These are phyloP conservation scores for Amauroascus niger DNA, from an alignment of 2,329 filamentous ascomycete species.

Conservation along the genomic window DNA sequence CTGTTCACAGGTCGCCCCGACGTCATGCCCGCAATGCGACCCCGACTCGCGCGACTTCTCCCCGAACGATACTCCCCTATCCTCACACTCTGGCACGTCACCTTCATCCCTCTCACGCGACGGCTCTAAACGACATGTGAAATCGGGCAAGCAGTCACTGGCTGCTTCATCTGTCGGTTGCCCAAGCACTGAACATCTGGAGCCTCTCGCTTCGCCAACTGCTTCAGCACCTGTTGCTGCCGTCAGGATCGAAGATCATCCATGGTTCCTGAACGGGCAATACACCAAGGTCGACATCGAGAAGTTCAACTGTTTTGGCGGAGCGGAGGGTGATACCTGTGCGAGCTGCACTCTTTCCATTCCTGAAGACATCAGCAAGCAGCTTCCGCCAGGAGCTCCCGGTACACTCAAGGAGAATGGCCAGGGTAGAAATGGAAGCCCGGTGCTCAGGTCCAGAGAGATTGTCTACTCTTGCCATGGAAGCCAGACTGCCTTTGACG, in stretches of 20 bases:
- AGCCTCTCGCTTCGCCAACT: conserved; percentile 18
- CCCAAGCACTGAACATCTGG: conserved; percentile 11
- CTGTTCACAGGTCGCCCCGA: conserved; percentile 49
- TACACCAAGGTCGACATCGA: conserved; percentile 37
- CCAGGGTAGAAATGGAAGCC: conserved; percentile 43
- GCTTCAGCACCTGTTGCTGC: conserved; percentile 17
- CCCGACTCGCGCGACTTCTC: conserved; percentile 31
- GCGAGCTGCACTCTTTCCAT: conserved; percentile 49
- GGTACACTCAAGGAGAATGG: conserved; percentile 43
- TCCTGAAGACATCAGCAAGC: conserved; percentile 45
- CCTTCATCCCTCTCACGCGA: conserved; percentile 15
- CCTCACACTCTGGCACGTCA: conserved; percentile 21
- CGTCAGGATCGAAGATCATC: conserved; percentile 40
- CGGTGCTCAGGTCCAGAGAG: conserved; percentile 47
- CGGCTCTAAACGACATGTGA: conserved; percentile 17
- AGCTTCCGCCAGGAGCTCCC: conserved; percentile 45
- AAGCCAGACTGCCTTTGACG: conserved; percentile 30
- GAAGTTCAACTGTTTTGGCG: conserved; percentile 34
- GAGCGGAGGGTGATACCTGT: conserved; percentile 44
- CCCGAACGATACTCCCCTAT: conserved; percentile 32
- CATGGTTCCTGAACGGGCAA: conserved; percentile 40
- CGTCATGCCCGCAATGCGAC: conserved; percentile 46
- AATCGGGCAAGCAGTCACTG: conserved; percentile 10
- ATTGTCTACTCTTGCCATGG: conserved; percentile 44
- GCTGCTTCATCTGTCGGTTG: conserved; percentile 14